A percentile compares a stretch with the other conserved stretches of the same genome.
phyloP scores from a whole-genome alignment of 1,284 basidiomycete genomes.

The Malassezia sp. region DNA sequence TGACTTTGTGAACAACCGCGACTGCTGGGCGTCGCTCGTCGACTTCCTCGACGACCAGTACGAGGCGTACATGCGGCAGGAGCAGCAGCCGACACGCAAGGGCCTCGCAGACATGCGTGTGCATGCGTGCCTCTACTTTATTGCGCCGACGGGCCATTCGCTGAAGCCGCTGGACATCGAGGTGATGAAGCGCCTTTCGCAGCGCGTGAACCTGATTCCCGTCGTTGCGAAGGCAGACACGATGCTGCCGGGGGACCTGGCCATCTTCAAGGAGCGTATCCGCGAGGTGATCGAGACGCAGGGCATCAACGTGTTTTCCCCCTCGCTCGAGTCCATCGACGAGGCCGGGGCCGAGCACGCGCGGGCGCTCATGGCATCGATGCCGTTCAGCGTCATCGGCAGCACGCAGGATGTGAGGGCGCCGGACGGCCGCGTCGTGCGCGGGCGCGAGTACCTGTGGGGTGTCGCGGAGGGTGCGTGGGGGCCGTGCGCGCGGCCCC shows the following conservation, averaged over 20 bases:
- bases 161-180: conserved; percentile 97
- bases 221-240: conserved; percentile 95
- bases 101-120: conserved; percentile 92
- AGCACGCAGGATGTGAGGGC: conserved; percentile 89
- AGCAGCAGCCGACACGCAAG: conserved; percentile 85
- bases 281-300: conserved; percentile 82
- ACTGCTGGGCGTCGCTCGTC: conserved; percentile 94
- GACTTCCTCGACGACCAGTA: conserved; percentile 99
- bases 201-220: conserved; percentile 92
- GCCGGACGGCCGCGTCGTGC: conserved; percentile 78
- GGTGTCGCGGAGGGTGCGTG: conserved; percentile 97
- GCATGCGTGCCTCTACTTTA: conserved; percentile 95
- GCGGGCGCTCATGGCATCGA: conserved; percentile 64
- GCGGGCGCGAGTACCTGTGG: conserved; percentile 99
- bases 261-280: conserved; percentile 78
- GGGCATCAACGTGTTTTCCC: conserved; percentile 86
- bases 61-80: conserved; percentile 97
- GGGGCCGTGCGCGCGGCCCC: too few species aligned
- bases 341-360: conserved; percentile 78
- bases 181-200: conserved; percentile 94
- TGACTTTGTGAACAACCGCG: conserved; percentile 97
- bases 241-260: conserved; percentile 81
- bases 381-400: conserved; percentile 98
- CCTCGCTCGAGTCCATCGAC: conserved; percentile 83
- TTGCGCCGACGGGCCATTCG: conserved; percentile 90